A percentile compares a stretch with the other conserved stretches of the same genome.
phyloP scores from a whole-genome alignment of 352 stramenopile species.

The Phytophthora litchii region DNA sequence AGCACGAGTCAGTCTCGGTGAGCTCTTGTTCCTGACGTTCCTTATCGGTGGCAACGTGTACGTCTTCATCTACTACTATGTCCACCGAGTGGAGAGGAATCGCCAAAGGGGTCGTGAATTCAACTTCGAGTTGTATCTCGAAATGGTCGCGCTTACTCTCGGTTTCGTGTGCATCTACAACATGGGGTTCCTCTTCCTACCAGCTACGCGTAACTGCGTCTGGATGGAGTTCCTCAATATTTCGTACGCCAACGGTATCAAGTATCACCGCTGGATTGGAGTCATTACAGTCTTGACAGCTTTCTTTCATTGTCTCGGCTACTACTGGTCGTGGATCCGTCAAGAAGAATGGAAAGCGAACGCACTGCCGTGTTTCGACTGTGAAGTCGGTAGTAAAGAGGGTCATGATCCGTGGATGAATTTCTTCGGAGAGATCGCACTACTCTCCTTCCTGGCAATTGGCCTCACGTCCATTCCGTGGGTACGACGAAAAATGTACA shows the following conservation, averaged over 20 bases:
- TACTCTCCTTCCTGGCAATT: slow-evolving; percentile 49
- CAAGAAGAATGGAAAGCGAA: slow-evolving; percentile 27
- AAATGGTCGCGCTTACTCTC: slow-evolving; percentile 38
- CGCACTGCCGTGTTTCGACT: slow-evolving; percentile 52
- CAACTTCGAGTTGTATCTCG: slow-evolving; percentile 28
- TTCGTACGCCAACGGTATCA: slow-evolving; percentile 56
- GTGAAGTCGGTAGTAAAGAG: slow-evolving; percentile 20
- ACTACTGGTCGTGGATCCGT: slow-evolving; percentile 38
- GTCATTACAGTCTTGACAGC: slow-evolving; percentile 41
- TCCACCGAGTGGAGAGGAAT: slow-evolving; percentile 8
- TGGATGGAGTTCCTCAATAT: slow-evolving; percentile 71
- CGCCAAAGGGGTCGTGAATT: slow-evolving; percentile 5
- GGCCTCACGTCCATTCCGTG: slow-evolving; percentile 45
- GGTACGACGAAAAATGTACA: slow-evolving; percentile 49
- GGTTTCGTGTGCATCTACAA: slow-evolving; percentile 53
- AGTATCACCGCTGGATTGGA: slow-evolving; percentile 61
- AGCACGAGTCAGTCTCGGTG: slow-evolving; percentile 44
- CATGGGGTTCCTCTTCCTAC: slow-evolving; percentile 57
- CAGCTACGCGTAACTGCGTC: slow-evolving; percentile 45
- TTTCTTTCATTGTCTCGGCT: slow-evolving; percentile 39
- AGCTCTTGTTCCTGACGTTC: too few species aligned
- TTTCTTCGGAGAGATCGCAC: slow-evolving; percentile 47
- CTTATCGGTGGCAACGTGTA: too few species aligned
- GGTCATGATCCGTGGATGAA: slow-evolving; percentile 55
- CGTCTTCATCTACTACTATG: slow-evolving; percentile 18